Conservation (phyloP, 495 filamentous ascomycete species). For the Beverwykella pulmonaria region DNA sequence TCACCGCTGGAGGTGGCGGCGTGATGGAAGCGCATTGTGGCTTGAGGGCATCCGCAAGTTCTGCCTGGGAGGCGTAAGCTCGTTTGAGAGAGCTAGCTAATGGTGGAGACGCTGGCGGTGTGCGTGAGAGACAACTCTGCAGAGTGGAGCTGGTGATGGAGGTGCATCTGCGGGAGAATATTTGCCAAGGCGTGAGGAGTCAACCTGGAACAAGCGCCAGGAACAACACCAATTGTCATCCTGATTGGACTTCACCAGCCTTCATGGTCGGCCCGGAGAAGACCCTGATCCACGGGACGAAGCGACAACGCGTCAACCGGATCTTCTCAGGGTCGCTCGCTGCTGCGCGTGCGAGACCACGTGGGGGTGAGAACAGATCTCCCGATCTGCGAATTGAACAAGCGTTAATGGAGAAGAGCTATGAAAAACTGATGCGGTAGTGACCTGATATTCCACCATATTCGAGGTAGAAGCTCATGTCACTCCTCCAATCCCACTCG, state of each 20-base stretch:
- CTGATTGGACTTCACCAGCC: neutral
- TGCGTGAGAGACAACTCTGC: neutral
- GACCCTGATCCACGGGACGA: constrained; percentile 17
- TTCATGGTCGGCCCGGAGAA: constrained; percentile 4
- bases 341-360: neutral
- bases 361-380: neutral
- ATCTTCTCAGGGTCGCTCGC: constrained; percentile 2
- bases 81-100: neutral
- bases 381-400: constrained; percentile 2
- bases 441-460: neutral
- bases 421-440: too few relatives aligned
- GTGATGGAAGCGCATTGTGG: constrained; percentile 6
- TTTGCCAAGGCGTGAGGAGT: neutral
- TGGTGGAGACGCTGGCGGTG: neutral
- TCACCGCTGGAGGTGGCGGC: neutral
- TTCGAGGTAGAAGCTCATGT: neutral
- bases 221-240: constrained; percentile 14
- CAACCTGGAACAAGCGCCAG: neutral
- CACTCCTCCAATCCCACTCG: neutral
- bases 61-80: neutral
- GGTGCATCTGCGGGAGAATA: neutral
- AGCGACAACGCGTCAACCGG: constrained; percentile 9
- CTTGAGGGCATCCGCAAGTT: constrained; percentile 1
- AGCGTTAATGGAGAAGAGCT: neutral
- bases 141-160: neutral